Conservation (phyloP, 805 yeast genomes). For the Candida xyloterini region DNA sequence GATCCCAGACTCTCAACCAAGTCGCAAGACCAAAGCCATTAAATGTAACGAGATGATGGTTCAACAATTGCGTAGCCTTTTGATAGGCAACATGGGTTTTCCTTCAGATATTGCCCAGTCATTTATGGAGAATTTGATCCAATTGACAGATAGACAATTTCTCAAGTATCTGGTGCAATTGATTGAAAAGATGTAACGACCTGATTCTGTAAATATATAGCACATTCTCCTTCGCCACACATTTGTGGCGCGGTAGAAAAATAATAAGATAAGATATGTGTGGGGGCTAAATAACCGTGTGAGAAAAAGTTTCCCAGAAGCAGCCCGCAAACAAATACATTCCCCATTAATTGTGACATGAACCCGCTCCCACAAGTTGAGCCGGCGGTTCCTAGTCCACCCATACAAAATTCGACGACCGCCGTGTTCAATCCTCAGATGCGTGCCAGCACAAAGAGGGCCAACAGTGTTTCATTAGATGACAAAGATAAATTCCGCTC, state of each 20-base stretch:
- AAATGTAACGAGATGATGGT: conserved; percentile 31
- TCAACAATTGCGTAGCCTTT: conserved; percentile 28
- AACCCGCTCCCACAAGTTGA: conserved; percentile 8
- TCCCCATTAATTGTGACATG: background rate
- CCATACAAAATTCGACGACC: background rate
- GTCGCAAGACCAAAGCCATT: conserved; percentile 23
- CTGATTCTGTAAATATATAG: conserved; percentile 1
- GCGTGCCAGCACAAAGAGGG: conserved; percentile 23
- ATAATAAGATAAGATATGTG: conserved; percentile 8
- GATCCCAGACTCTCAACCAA: conserved; percentile 28
- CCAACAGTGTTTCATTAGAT: conserved; percentile 30
- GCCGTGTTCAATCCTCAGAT: background rate
- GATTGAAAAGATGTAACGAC: conserved; percentile 28
- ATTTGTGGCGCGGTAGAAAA: conserved; percentile 1
- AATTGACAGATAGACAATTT: conserved; percentile 58
- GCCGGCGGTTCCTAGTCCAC: conserved; percentile 5
- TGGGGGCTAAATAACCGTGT: conserved; percentile 11
- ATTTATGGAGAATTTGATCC: conserved; percentile 56
- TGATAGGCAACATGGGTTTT: conserved; percentile 58
- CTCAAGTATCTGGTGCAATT: conserved; percentile 59
- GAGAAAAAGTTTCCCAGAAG: conserved; percentile 10
- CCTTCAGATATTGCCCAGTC: conserved; percentile 59
- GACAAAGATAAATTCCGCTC: conserved; percentile 29
- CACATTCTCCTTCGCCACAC: background rate
- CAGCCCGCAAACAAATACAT: conserved; percentile 9